Conservation (phyloP, 805 yeast species). For the Yarrowia bubula region DNA sequence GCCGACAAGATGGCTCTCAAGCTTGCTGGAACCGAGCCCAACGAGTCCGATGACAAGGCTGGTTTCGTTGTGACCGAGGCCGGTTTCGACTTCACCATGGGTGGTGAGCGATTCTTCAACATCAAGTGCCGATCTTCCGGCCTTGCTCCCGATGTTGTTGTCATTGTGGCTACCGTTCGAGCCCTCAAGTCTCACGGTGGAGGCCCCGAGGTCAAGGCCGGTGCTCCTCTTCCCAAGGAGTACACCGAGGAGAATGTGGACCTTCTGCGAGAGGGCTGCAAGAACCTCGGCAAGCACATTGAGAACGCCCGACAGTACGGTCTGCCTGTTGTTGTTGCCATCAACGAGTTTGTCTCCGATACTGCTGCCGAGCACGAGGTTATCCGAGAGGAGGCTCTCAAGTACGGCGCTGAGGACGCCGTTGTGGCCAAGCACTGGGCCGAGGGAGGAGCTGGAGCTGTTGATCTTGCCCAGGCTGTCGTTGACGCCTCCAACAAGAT, state of each 20-base stretch:
- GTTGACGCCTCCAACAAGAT: conserved; percentile 60
- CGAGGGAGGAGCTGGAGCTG: conserved; percentile 89
- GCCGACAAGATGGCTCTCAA: conserved; percentile 93
- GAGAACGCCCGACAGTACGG: conserved; percentile 80
- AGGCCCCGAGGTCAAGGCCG: conserved; percentile 95
- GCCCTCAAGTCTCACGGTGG: conserved; percentile 97
- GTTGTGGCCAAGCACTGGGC: conserved; percentile 93
- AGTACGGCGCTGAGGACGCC: conserved; percentile 91
- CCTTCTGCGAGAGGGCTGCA: conserved; percentile 73
- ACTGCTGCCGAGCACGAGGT: conserved; percentile 74
- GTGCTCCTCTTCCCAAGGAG: conserved; percentile 78
- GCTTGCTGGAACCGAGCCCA: conserved; percentile 67
- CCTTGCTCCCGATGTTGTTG: conserved; percentile 81
- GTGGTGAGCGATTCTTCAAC: conserved; percentile 95
- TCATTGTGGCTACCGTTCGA: conserved; percentile 92
- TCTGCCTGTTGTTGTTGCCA: conserved; percentile 91
- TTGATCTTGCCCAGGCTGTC: conserved; percentile 79
- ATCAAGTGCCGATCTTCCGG: conserved; percentile 96
- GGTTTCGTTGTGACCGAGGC: conserved; percentile 97
- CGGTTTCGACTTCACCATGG: conserved; percentile 98
- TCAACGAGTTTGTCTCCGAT: conserved; percentile 83
- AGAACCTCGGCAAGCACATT: conserved; percentile 88
- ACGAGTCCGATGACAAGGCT: conserved; percentile 41
- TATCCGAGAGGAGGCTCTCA: conserved; percentile 72
- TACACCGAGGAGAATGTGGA: conserved; percentile 81